phyloP scores from a whole-genome alignment of 1,284 basidiomycete species.

The Rhodotorula sp. region DNA sequence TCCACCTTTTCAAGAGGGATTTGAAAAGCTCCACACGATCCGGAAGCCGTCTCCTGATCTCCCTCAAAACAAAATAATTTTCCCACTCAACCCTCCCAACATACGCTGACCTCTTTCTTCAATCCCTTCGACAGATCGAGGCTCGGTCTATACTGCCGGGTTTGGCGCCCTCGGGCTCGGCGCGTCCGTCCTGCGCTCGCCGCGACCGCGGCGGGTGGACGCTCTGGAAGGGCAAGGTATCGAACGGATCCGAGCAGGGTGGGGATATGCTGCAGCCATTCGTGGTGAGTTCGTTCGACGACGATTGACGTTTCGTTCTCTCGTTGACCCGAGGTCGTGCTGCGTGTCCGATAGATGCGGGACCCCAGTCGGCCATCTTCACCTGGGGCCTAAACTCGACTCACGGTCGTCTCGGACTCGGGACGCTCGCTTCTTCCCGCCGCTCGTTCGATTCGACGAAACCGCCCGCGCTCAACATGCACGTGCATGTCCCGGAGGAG shows the following conservation, averaged over 20 bases:
- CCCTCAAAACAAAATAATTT: not conserved
- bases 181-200: not conserved
- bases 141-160: constrained; percentile 33
- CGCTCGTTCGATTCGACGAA: not conserved
- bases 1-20: not conserved
- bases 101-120: no score
- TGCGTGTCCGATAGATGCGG: not conserved
- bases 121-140: constrained; percentile 13
- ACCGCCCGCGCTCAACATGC: constrained; percentile 4
- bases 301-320: no score
- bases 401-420: constrained; percentile 31
- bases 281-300: constrained; percentile 7
- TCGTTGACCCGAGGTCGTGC: no score
- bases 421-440: not conserved
- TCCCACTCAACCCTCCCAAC: no score
- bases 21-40: not conserved
- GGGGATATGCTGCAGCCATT: constrained; percentile 30
- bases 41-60: constrained; percentile 1
- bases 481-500: constrained; percentile 20
- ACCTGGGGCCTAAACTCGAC: constrained; percentile 35
- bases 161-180: constrained; percentile 33
- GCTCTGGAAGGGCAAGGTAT: constrained; percentile 24
- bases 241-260: constrained; percentile 29
- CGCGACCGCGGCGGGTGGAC: constrained; percentile 6
- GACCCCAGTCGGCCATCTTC: constrained; percentile 11